phyloP scores from a whole-genome alignment of 306 rosid species.

The Hippophae tibetana region DNA sequence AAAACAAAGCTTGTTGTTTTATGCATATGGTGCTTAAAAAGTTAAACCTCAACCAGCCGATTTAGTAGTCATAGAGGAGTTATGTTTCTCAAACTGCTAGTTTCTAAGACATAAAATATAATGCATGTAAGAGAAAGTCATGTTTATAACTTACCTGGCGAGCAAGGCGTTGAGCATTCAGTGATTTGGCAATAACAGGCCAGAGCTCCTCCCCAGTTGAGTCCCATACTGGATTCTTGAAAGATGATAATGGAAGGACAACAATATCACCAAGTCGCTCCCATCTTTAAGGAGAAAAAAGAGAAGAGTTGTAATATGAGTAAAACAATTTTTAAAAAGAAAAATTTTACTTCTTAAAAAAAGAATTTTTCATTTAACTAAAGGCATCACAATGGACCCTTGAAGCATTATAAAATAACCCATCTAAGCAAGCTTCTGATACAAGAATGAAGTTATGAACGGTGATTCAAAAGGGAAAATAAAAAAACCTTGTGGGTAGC shows the following conservation, averaged over 20 bases:
- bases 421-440: conserved; percentile 1
- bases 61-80: no score
- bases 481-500: conserved; percentile 67
- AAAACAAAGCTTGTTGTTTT: no score
- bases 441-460: not conserved
- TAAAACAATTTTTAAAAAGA: conserved; percentile 11
- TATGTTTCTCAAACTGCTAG: no score
- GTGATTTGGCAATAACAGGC: conserved; percentile 62
- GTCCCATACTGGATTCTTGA: conserved; percentile 64
- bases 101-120: no score
- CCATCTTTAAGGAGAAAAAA: conserved; percentile 47
- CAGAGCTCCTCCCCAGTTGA: conserved; percentile 63
- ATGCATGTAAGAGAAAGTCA: not conserved
- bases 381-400: not conserved
- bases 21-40: no score
- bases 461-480: conserved; percentile 6
- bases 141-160: conserved; percentile 53
- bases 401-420: conserved; percentile 9
- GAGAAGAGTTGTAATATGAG: conserved; percentile 15
- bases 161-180: conserved; percentile 66
- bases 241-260: conserved; percentile 64
- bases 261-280: conserved; percentile 74
- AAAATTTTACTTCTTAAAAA: conserved; percentile 6
- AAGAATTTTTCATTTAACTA: no score
- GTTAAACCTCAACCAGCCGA: no score